Evolutionary conservation across 306 rosid genomes (phyloP).

Genomic region (Senna tora): DNA sequence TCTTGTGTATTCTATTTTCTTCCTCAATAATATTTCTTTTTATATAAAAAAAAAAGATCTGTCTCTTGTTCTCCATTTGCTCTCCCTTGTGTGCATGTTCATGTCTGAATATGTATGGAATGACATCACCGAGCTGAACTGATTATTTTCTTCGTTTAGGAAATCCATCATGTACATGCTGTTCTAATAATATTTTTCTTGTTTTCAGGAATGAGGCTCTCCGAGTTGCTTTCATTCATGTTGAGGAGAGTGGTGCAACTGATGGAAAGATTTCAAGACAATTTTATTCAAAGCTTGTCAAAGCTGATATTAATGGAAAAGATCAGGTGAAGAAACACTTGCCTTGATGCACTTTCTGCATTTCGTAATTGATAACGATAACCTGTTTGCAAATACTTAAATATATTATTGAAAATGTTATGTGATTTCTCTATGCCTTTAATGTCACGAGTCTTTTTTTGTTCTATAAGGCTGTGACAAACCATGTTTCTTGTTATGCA

Average conservation of each 20-base stretch:
- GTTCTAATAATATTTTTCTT: constrained; percentile 29
- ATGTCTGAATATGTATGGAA: no score
- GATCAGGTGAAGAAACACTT: constrained; percentile 75
- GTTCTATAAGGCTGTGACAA: no score
- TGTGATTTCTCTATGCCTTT: no score
- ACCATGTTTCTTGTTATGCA: no score
- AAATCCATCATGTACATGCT: constrained; percentile 9
- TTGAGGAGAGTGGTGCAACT: constrained; percentile 58
- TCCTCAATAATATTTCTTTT: no score
- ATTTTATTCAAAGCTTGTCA: constrained; percentile 92
- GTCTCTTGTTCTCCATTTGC: not conserved
- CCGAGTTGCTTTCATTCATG: constrained; percentile 96
- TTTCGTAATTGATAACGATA: not conserved
- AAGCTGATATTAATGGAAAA: constrained; percentile 90
- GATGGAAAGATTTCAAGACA: constrained; percentile 58
- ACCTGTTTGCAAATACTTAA: constrained; percentile 8
- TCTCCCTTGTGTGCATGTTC: not conserved
- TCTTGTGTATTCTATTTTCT: no score
- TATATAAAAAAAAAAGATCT: not conserved
- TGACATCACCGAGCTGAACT: not conserved
- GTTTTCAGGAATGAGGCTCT: constrained; percentile 88
- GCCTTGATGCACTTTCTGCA: constrained; percentile 13
- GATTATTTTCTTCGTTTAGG: constrained; percentile 7
- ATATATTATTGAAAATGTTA: not conserved
- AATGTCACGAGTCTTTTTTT: no score